phyloP scores from a whole-genome alignment of 129 eudicot species.

The Tagetes erecta region DNA sequence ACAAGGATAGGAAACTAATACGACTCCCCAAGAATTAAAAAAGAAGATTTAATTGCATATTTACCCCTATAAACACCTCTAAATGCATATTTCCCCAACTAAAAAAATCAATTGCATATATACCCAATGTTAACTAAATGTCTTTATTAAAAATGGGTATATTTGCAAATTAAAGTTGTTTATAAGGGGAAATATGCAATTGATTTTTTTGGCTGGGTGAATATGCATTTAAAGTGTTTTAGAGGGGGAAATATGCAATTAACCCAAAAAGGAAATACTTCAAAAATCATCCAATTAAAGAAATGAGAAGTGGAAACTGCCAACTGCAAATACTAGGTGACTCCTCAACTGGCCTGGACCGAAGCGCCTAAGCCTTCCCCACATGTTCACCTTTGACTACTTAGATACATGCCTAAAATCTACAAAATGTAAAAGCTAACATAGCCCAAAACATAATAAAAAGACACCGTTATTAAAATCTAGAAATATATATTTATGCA shows the following conservation, averaged over 20 bases:
- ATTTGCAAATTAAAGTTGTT: too few species aligned
- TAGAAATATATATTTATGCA: not conserved
- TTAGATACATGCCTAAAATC: not conserved
- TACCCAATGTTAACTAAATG: too few species aligned
- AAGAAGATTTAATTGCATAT: too few species aligned
- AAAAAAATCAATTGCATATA: too few species aligned
- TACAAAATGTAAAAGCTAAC: not conserved
- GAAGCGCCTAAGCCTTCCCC: not conserved
- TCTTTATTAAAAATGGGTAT: too few species aligned
- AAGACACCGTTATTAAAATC: not conserved
- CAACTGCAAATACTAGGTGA: not conserved
- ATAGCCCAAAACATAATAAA: not conserved
- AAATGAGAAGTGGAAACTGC: not conserved
- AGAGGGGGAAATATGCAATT: too few species aligned
- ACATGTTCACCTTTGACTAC: not conserved
- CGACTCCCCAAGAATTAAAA: not conserved
- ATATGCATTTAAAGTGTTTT: too few species aligned
- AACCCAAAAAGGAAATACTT: too few species aligned
- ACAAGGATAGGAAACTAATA: not conserved
- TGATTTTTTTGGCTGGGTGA: too few species aligned
- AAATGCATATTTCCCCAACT: too few species aligned
- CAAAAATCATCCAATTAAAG: not conserved
- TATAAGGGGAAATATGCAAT: too few species aligned
- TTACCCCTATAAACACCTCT: too few species aligned
- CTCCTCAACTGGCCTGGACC: not conserved